Evolutionary conservation across 495 filamentous ascomycete species (phyloP), one percentile per base, ranked within the genome.

Genomic region (Podospora anserina): DNA sequence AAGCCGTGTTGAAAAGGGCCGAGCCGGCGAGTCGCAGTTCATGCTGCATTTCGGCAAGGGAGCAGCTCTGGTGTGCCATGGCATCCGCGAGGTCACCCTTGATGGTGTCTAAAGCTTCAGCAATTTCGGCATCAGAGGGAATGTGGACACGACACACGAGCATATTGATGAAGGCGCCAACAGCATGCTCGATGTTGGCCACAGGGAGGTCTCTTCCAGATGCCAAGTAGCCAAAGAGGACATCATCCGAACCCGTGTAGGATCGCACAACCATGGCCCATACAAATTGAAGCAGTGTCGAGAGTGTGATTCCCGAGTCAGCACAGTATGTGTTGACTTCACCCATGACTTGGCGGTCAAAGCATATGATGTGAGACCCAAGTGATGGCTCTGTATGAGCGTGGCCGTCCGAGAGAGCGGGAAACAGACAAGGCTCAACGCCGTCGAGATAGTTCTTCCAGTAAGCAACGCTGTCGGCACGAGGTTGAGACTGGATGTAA

Each of bases 231-330:
- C 87, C 87, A 69, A 89, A 90, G 68, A 83, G 85, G n/a, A 89
- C 79, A 32, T 86, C 82, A 58, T 87, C 80, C 4, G 80, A 83
- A 0, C 76, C 78, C 0, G 84, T 86, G 69, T 86, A 86, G 11
- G 74, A 73, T 34, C 80, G 79, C 6, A 89, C 78, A 0, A 88
- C 82, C 13, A 89, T 74, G 4, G 84, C 84, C 88, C 88, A 89
- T 7, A 81, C 85, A 32, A 85, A 77, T 28, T 88, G 74, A 5
- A 68, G 66, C 53, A 76, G 16, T 27, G 65, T 69, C 18, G 67
- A 70, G 19, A 69, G 39, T 1, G 67, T 74, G 49, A 75, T 69
- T 44, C 68, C 62, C 2, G 69, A 27, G 19, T 72, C 56, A 20
- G 68, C 57, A 34, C 74, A 76, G 63, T 70, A 76, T 34, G 61